These are phyloP conservation scores for Sporothrix phasma DNA, from an alignment of 2,329 filamentous ascomycete species.

Conservation along the genomic window DNA sequence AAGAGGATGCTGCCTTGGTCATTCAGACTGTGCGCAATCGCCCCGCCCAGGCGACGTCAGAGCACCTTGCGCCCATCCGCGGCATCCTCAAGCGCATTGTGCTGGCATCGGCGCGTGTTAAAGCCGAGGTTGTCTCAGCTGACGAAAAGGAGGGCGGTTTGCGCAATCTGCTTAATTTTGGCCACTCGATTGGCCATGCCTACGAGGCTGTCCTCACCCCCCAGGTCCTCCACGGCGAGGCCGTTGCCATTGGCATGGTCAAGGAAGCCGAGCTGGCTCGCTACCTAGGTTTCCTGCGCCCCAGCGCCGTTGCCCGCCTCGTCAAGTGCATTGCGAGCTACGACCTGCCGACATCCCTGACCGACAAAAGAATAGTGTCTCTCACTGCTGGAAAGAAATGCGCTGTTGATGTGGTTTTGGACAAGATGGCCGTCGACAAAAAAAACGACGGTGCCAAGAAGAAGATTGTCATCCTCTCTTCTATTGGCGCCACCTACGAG, in stretches of 20 bases:
- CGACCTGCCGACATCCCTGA: conserved; percentile 72
- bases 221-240: conserved; percentile 90
- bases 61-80: conserved; percentile 61
- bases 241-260: conserved; percentile 95
- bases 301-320: conserved; percentile 78
- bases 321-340: conserved; percentile 94
- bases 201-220: conserved; percentile 93
- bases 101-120: conserved; percentile 81
- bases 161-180: conserved; percentile 92
- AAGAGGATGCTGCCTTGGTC: conserved; percentile 69
- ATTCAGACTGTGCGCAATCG: conserved; percentile 59
- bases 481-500: conserved; percentile 82
- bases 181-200: conserved; percentile 94
- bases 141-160: conserved; percentile 92
- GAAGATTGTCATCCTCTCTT: conserved; percentile 86
- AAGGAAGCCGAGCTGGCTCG: conserved; percentile 92
- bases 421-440: conserved; percentile 97
- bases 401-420: conserved; percentile 71
- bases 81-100: conserved; percentile 69
- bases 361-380: conserved; percentile 72
- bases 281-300: conserved; percentile 74
- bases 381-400: conserved; percentile 81
- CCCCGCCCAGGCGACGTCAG: conserved; percentile 27
- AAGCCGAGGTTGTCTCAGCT: conserved; percentile 85
- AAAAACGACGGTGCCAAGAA: conserved; percentile 95